Conservation (phyloP, 2,329 filamentous ascomycete species). For the Cyphellophora attinorum region DNA sequence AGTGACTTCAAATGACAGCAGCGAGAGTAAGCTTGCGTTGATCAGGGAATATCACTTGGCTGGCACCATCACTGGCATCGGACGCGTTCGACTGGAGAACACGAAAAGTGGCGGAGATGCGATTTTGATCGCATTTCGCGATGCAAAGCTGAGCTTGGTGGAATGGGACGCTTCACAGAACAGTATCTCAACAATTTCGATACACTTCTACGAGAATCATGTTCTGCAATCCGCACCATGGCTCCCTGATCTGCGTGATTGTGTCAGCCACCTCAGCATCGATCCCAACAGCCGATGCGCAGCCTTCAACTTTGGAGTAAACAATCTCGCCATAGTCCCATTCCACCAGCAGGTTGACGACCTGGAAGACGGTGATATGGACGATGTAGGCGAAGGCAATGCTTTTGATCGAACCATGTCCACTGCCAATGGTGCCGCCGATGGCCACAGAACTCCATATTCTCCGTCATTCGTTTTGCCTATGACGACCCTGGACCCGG, state of each 20-base stretch:
- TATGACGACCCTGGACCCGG: conserved; percentile 77
- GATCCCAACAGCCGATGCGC: conserved; percentile 91
- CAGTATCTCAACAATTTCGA: conserved; percentile 76
- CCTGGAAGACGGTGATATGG: conserved; percentile 70
- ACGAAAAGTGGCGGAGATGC: conserved; percentile 75
- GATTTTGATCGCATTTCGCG: conserved; percentile 72
- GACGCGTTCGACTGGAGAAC: conserved; percentile 61
- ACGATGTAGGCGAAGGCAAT: conserved; percentile 72
- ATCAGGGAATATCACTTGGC: conserved; percentile 75
- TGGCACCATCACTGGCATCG: conserved; percentile 75
- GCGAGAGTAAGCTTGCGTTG: conserved; percentile 70
- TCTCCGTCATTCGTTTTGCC: conserved; percentile 86
- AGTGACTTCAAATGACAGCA: conserved; percentile 44
- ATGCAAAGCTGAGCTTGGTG: conserved; percentile 85
- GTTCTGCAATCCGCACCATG: conserved; percentile 76
- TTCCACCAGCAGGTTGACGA: conserved; percentile 82
- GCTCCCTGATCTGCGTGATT: conserved; percentile 64
- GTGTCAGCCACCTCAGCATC: conserved; percentile 71
- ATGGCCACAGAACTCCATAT: conserved; percentile 56
- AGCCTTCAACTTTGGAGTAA: conserved; percentile 80
- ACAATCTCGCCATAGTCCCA: conserved; percentile 85
- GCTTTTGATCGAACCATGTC: conserved; percentile 41
- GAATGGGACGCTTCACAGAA: conserved; percentile 84
- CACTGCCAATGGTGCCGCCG: conserved; percentile 25
- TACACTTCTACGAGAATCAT: conserved; percentile 97